Evolutionary conservation across 768 basidiomycete genomes (phyloP), one percentile per base, ranked within the genome.

Genomic region (Leccinum rimulosum): DNA sequence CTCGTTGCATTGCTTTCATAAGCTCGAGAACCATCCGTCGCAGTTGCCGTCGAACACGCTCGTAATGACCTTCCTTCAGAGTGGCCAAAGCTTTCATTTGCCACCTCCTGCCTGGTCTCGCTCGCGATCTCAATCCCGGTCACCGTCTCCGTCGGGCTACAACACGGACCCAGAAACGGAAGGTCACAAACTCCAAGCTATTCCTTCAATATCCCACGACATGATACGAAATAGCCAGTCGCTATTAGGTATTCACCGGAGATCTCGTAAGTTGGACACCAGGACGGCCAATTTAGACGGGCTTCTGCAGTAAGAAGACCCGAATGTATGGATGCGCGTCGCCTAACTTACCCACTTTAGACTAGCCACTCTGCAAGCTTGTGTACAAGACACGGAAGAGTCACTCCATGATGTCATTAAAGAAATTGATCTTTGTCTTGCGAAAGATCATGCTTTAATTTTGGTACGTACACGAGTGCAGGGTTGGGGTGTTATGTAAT

Each of bases 1-100:
- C 55, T 60, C 27, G 45, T 55, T 48, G 25, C 25, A 28, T 61
- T 52, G 5, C 25, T 31, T 55, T 54, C 36, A 22, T 49, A 65
- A 81, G 81, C 61, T 76, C 35, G 74, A 75, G 52, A 60, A 66
- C n/a, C 71, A 77, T 57, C 70, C 75, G 1, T 79, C 66, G 54
- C 76, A 77, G 51, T 71, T 93, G 31, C 85, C 90, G 1, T 87
- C 86, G 15, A 95, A 95, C 67, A 85, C 89, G 2, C 76, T 93
- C 8, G 73, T 93, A 15, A 61, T 94, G 47, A 79, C 82, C 15
- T 78, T 94, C 54, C 77, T 83, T 14, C 87, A 88, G 8, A 81
- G 80, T 17, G 83, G 82, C 6, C 75, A 82, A 64, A 77, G 76
- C n/a, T 86, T 84, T 63, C 88, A 84, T 73, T 67, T 87, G 25